Conservation (phyloP, 176 grass and related monocot species). For the Rhipidocladum racemiflorum region DNA sequence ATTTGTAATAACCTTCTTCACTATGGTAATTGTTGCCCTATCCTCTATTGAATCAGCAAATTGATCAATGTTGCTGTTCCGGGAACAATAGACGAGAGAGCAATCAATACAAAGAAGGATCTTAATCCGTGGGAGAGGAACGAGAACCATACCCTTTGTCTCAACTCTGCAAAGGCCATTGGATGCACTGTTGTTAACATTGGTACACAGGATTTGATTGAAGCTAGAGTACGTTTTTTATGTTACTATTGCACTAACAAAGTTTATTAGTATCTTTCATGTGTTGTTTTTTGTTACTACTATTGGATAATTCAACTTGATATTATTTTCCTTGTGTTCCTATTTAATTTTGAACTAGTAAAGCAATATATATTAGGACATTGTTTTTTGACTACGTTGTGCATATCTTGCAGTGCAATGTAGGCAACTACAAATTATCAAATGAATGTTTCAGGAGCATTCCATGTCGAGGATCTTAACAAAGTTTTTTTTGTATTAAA, state of each 20-base stretch:
- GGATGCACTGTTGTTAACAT: constrained; percentile 98
- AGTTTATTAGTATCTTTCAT: not conserved
- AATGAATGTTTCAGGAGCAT: not conserved
- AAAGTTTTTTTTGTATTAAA: not conserved
- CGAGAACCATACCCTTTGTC: constrained; percentile 95
- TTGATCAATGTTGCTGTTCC: constrained; percentile 96
- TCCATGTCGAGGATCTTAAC: not conserved
- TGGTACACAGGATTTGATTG: constrained; percentile 95
- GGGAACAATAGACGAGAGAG: constrained; percentile 95
- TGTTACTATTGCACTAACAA: not conserved
- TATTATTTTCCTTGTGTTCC: not conserved
- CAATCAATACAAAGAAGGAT: constrained; percentile 85
- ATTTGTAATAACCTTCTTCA: not conserved
- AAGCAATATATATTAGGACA: not conserved
- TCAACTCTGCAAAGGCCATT: constrained; percentile 98
- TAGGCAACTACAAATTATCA: not conserved
- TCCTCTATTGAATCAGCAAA: constrained; percentile 60
- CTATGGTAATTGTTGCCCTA: constrained; percentile 15
- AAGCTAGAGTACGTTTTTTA: constrained; percentile 73
- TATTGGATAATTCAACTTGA: not conserved
- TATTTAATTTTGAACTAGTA: constrained; percentile 13
- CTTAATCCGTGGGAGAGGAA: constrained; percentile 97
- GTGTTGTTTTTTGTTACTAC: not conserved
- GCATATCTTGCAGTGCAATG: constrained; percentile 4
- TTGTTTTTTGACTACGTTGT: not conserved